These are phyloP conservation scores for Eucalyptus globulus DNA, from an alignment of 345 rosid species.

Conservation along the genomic window DNA sequence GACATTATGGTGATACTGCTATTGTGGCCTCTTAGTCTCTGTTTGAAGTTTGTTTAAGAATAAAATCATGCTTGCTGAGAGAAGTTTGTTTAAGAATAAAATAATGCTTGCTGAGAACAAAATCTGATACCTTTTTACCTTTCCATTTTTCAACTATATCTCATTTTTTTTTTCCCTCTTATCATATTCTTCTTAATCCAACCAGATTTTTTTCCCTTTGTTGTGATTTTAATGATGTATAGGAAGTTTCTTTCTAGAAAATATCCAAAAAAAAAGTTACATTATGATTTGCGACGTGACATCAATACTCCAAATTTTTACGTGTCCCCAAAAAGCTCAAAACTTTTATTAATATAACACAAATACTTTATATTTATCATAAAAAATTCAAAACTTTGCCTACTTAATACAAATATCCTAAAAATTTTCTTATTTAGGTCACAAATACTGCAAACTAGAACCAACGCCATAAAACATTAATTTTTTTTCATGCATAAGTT, in stretches of 20 bases:
- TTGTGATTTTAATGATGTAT: background rate
- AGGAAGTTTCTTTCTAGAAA: background rate
- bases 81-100: background rate
- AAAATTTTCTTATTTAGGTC: background rate
- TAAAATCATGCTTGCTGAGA: background rate
- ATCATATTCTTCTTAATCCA: background rate
- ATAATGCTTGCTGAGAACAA: background rate
- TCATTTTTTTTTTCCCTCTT: background rate
- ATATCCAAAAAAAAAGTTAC: background rate
- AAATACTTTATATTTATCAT: background rate
- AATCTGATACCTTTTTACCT: background rate
- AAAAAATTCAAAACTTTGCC: background rate
- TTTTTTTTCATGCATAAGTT: background rate
- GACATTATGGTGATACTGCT: background rate
- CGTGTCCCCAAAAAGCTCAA: background rate
- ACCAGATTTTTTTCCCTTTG: background rate
- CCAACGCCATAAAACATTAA: accelerated
- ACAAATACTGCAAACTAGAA: background rate
- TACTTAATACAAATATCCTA: background rate
- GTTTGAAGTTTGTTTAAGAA: background rate
- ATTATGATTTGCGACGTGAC: background rate
- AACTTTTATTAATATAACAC: background rate
- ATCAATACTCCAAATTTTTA: background rate
- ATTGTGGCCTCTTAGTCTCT: background rate
- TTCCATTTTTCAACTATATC: background rate